phyloP scores from a whole-genome alignment of 129 eudicot genomes.

The Mikania micrantha region DNA sequence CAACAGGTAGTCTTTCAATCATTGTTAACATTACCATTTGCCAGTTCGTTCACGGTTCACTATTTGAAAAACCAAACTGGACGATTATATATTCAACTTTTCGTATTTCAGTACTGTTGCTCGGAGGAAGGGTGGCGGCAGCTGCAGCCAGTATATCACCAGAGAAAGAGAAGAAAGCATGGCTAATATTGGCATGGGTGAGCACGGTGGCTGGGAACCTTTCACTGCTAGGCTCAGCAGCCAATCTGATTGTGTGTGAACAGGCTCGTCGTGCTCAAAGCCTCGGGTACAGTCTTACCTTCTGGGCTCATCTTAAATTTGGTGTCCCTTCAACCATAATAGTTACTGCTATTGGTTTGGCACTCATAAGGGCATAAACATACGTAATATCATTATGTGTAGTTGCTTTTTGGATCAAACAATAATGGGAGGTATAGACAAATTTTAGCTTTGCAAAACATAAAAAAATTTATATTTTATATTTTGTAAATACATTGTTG shows the following conservation, averaged over 20 bases:
- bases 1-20: constrained; percentile 50
- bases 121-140: constrained; percentile 79
- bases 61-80: no score
- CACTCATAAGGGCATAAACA: constrained; percentile 49
- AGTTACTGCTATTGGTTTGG: constrained; percentile 76
- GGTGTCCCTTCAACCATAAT: constrained; percentile 84
- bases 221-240: constrained; percentile 85
- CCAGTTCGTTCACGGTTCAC: background rate
- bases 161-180: constrained; percentile 65
- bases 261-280: constrained; percentile 81
- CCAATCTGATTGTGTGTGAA: constrained; percentile 89
- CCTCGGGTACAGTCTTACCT: constrained; percentile 66
- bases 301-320: constrained; percentile 77
- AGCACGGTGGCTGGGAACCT: constrained; percentile 94
- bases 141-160: constrained; percentile 78
- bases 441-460: background rate
- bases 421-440: background rate
- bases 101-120: constrained; percentile 50
- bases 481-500: background rate
- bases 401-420: no score
- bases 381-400: background rate
- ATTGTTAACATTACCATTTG: background rate
- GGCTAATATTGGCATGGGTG: constrained; percentile 94
- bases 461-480: background rate
- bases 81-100: no score